Conservation (phyloP, 768 basidiomycete genomes). For the Agaricus bisporus region DNA sequence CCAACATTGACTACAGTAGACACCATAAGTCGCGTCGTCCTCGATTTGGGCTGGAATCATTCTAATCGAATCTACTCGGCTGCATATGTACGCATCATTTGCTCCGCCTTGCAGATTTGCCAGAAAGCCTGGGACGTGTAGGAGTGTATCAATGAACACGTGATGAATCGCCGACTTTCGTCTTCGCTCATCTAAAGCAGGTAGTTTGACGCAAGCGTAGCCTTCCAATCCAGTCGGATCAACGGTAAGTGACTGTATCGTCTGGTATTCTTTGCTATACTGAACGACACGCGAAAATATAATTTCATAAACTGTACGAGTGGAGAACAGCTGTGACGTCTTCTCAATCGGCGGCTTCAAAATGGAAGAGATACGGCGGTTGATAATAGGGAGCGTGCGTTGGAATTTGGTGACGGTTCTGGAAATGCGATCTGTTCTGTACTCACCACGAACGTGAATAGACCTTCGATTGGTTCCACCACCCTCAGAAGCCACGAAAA, state of each 20-base stretch:
- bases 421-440: slow-evolving; percentile 27
- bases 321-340: slow-evolving; percentile 42
- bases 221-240: slow-evolving; percentile 42
- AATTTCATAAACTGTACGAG: slow-evolving; percentile 54
- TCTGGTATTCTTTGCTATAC: slow-evolving; percentile 53
- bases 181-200: slow-evolving; percentile 20
- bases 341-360: slow-evolving; percentile 18
- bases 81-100: slow-evolving; percentile 61
- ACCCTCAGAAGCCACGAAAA: slow-evolving; percentile 38
- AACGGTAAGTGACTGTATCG: slow-evolving; percentile 49
- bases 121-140: slow-evolving; percentile 68
- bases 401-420: slow-evolving; percentile 31
- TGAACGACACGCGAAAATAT: slow-evolving; percentile 66
- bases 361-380: slow-evolving; percentile 27
- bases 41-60: slow-evolving; percentile 38
- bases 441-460: slow-evolving; percentile 41
- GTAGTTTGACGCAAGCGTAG: slow-evolving; percentile 42
- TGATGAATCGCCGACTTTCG: slow-evolving; percentile 40
- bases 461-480: slow-evolving; percentile 24
- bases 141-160: slow-evolving; percentile 58
- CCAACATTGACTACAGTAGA: slow-evolving; percentile 46
- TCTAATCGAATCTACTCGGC: slow-evolving; percentile 41
- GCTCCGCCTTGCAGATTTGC: slow-evolving; percentile 48
- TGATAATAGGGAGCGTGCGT: slow-evolving; percentile 26
- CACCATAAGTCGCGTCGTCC: slow-evolving; percentile 33